phyloP scores from a whole-genome alignment of 169 alveolate genomes.

The Eimeria falciformis region DNA sequence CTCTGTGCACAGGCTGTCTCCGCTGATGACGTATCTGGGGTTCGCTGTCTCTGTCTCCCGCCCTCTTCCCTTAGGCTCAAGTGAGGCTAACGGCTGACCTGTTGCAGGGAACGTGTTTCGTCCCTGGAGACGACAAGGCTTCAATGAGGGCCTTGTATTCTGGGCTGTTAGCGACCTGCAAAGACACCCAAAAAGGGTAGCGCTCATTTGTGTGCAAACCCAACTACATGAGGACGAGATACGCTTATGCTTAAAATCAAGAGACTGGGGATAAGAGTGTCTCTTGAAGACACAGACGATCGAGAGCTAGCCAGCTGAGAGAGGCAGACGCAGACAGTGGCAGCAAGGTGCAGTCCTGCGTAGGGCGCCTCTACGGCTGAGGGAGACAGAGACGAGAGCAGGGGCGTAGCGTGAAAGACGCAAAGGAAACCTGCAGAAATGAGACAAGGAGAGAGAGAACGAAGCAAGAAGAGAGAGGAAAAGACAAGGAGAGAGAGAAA shows the following conservation, averaged over 20 bases:
- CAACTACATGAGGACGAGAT: too few relatives aligned
- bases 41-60: neutral
- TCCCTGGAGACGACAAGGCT: constrained; percentile 30
- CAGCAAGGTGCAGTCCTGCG: neutral
- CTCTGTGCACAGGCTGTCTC: too few relatives aligned
- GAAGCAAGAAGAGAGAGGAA: neutral
- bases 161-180: constrained; percentile 26
- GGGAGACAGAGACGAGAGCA: neutral
- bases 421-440: neutral
- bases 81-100: neutral
- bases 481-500: neutral
- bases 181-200: constrained; percentile 10
- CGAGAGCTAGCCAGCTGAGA: neutral
- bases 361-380: neutral
- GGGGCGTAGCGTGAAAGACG: neutral
- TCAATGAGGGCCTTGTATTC: constrained; percentile 38
- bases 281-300: neutral
- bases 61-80: neutral
- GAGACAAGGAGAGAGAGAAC: neutral
- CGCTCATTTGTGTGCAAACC: too few relatives aligned
- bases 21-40: too few relatives aligned
- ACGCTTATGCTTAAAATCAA: too few relatives aligned
- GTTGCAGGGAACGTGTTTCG: constrained; percentile 54
- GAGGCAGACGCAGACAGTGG: neutral
- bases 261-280: neutral